Base-by-base conservation (phyloP, 2,329 filamentous ascomycete genomes). In the Thyridium curvatum region DNA sequence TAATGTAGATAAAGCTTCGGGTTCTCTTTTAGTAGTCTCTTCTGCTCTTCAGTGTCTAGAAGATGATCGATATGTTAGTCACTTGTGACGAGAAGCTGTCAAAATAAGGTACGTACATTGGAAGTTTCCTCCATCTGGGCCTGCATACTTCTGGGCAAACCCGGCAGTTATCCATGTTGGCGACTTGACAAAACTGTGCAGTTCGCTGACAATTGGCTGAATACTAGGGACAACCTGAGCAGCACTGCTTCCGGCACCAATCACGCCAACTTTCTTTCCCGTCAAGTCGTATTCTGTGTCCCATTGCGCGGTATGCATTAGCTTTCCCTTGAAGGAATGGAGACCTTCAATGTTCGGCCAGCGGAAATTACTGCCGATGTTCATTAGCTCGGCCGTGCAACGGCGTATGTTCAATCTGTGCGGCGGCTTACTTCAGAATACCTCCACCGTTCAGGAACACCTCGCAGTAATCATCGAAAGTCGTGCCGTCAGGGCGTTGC, bases 221-320 rank as follows among this genome's bases (percentile, higher is more conserved):
- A 42, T 42, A n/a, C n/a, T 32, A 2, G 42, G 37, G 8, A 42
- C 14, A 21, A 45, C 30, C 26, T 45, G 42, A 12, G 28, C 28
- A 3, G 31, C 42, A 15, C 18, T 29, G 18, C 15, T 30, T 8
- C 42, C 42, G 14, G 32, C 18, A 6, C 42, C 42, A 31, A 45
- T 41, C 4, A 45, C 40, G 8, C 29, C 40, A 4, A 45, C 38
- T 10, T 10, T 14, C 28, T 41, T 45, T 15, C 26, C 35, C n/a
- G 39, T 15, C 5, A 45, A 30, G 3, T 39, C 16, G n/a, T 17
- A 5, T 3, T 32, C 18, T 10, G 32, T 21, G 18, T 40, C 37
- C 51, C 52, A 55, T 9, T 38, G 38, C 3, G 51, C 52, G 28
- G 43, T 52, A 31, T 55, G 52, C 12, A 53, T 29, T 8, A 54